Evolutionary conservation across 371 early-diverging fungal genomes (phyloP).

Genomic region (Mucor velutinosus): DNA sequence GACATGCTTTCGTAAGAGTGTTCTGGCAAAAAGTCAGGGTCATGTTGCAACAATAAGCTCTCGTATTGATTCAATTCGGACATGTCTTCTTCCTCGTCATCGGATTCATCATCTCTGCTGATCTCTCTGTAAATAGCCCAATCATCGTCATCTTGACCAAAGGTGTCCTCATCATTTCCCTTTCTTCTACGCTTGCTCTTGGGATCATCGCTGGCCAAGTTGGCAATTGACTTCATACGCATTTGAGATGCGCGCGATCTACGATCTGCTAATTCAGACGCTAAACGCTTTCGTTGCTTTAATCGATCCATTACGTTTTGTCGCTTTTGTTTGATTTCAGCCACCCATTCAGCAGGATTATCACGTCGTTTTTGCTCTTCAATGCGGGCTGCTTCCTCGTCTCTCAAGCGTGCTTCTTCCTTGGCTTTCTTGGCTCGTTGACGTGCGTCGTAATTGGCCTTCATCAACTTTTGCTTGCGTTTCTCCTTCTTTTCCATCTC

Average conservation of each 20-base stretch:
- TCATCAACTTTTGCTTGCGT: slow-evolving; percentile 79
- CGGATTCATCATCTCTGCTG: slow-evolving; percentile 81
- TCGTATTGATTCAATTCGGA: slow-evolving; percentile 69
- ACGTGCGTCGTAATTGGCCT: slow-evolving; percentile 83
- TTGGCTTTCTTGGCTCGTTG: slow-evolving; percentile 77
- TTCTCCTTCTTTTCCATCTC: slow-evolving; percentile 84
- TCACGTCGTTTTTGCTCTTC: slow-evolving; percentile 74
- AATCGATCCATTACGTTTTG: slow-evolving; percentile 65
- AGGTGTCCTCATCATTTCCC: slow-evolving; percentile 81
- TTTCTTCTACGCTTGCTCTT: slow-evolving; percentile 57
- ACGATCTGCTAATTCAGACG: slow-evolving; percentile 81
- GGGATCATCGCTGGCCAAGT: slow-evolving; percentile 69
- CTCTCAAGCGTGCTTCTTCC: slow-evolving; percentile 68
- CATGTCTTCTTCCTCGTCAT: slow-evolving; percentile 84
- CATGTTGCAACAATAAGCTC: slow-evolving; percentile 67
- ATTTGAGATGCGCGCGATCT: slow-evolving; percentile 83
- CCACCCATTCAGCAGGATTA: slow-evolving; percentile 78
- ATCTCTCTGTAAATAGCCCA: slow-evolving; percentile 93
- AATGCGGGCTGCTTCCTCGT: slow-evolving; percentile 65
- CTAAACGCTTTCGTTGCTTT: slow-evolving; percentile 62
- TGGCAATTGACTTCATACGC: slow-evolving; percentile 86
- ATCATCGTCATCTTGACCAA: slow-evolving; percentile 92
- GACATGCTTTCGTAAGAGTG: slow-evolving; percentile 52
- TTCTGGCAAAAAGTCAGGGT: slow-evolving; percentile 70
- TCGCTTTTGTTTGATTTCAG: slow-evolving; percentile 65